A percentile compares a stretch with the other conserved stretches of the same genome.
Evolutionary conservation across 2,329 filamentous ascomycete genomes (phyloP).

Genomic region (Fusarium heterosporum): DNA sequence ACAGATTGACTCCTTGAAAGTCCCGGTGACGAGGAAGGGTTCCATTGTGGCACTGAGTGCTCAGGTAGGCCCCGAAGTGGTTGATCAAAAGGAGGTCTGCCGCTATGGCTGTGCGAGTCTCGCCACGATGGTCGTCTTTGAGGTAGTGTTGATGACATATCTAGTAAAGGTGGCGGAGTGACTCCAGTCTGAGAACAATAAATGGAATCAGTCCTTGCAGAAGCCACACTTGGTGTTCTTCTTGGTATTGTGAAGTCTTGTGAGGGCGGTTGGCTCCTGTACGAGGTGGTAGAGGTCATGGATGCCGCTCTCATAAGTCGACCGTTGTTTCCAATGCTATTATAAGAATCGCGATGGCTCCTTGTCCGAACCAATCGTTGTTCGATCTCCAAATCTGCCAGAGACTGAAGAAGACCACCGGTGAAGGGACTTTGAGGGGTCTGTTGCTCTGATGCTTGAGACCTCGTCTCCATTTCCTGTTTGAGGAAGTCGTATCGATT

Average conservation of each 20-base stretch:
- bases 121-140: not conserved
- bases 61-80: accelerated
- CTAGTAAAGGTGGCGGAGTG: not conserved
- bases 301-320: not conserved
- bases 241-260: not conserved
- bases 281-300: not conserved
- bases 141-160: not conserved
- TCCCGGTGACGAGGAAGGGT: accelerated
- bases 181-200: constrained; percentile 5
- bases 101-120: accelerated
- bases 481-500: constrained; percentile 3
- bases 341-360: not conserved
- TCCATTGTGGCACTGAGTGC: accelerated
- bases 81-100: not conserved
- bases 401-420: not conserved
- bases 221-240: not conserved
- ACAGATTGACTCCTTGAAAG: not conserved
- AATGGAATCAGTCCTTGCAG: not conserved
- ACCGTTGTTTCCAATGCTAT: accelerated
- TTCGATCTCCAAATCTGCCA: not conserved
- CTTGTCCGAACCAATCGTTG: not conserved
- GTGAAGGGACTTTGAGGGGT: not conserved
- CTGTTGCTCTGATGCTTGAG: accelerated
- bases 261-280: not conserved
- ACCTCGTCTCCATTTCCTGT: not conserved